Percentiles rank a stretch among this genome's conserved stretches.
These are phyloP conservation scores for Phytophthora melonis DNA, from an alignment of 352 stramenopile genomes.

Conservation along the genomic window DNA sequence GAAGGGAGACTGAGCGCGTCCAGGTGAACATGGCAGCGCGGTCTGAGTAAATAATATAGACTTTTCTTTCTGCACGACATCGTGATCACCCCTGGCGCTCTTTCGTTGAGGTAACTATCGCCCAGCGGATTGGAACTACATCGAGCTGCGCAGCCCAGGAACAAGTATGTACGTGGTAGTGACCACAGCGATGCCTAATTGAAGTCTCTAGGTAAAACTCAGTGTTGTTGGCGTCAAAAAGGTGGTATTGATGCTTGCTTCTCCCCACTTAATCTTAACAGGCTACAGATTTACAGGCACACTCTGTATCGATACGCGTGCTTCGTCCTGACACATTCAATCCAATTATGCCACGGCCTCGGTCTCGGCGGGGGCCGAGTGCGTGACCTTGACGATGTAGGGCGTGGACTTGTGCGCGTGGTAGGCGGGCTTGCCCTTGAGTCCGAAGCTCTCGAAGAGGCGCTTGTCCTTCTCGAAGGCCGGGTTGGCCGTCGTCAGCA, in stretches of 20 bases:
- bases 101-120: too few relatives aligned
- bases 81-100: too few relatives aligned
- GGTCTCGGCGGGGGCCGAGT: constrained; percentile 54
- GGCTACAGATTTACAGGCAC: too few relatives aligned
- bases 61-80: constrained; percentile 15
- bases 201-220: too few relatives aligned
- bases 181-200: too few relatives aligned
- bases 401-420: constrained; percentile 83
- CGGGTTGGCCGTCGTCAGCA: constrained; percentile 97
- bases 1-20: constrained; percentile 21
- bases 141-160: too few relatives aligned
- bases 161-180: too few relatives aligned
- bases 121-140: too few relatives aligned
- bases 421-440: constrained; percentile 96
- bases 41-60: constrained; percentile 42
- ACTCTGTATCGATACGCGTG: neutral
- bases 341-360: constrained; percentile 47
- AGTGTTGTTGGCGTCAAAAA: too few relatives aligned
- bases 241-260: too few relatives aligned
- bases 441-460: constrained; percentile 96
- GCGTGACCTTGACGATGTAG: constrained; percentile 87
- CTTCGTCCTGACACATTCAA: constrained; percentile 21
- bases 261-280: too few relatives aligned
- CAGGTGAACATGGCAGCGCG: neutral
- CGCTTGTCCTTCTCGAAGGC: constrained; percentile 96